A percentile compares a stretch with the other conserved stretches of the same genome.
phyloP scores from a whole-genome alignment of 257 asterid genomes.

The Lycium ferocissimum region DNA sequence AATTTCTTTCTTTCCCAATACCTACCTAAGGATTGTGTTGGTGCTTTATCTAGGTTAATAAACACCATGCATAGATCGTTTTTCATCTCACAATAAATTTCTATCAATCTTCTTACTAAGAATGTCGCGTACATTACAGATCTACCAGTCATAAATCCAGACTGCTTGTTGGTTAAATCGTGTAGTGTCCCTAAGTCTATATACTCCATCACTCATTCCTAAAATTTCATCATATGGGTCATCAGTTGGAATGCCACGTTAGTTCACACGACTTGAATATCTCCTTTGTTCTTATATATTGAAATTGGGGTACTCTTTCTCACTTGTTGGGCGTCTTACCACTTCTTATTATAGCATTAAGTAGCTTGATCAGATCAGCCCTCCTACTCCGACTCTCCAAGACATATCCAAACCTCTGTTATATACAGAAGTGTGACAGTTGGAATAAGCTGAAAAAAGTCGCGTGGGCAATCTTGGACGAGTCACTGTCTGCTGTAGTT shows the following conservation, averaged over 20 bases:
- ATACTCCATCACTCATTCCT: not conserved
- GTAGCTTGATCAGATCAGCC: conserved; percentile 2
- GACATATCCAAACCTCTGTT: not conserved
- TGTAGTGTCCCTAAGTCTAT: conserved; percentile 15
- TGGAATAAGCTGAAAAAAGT: conserved; percentile 11
- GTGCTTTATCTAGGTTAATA: conserved; percentile 18
- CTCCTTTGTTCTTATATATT: not conserved
- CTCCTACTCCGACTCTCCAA: not conserved
- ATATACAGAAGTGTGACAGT: not conserved
- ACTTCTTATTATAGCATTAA: conserved; percentile 16
- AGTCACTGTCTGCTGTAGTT: not conserved
- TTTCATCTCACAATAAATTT: conserved; percentile 2
- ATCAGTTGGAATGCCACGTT: not conserved
- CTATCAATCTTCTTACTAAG: not conserved
- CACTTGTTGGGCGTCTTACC: not conserved
- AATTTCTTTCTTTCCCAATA: conserved; percentile 8
- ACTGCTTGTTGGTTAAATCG: not conserved
- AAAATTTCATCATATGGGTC: not conserved
- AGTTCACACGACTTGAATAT: not conserved
- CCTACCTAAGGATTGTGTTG: not conserved
- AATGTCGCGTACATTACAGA: not conserved
- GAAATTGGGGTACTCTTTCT: not conserved
- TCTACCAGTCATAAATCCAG: not conserved
- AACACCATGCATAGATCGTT: not conserved
- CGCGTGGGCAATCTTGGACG: not conserved